Evolutionary conservation across 2,329 filamentous ascomycete species (phyloP).

Genomic region (Diaporthe sp.): DNA sequence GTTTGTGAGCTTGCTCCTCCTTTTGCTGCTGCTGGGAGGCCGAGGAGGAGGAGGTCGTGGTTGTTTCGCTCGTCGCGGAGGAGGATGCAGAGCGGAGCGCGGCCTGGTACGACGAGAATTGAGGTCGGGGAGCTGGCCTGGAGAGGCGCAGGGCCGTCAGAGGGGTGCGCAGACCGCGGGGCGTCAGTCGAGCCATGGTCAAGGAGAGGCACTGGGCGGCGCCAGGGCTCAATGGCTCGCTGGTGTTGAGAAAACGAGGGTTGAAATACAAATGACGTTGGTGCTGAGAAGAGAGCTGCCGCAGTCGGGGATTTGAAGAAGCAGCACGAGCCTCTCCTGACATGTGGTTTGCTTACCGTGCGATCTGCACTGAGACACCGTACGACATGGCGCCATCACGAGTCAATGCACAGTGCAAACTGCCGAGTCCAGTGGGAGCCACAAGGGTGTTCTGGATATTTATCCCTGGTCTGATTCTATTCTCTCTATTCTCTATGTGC

Average conservation of each 20-base stretch:
- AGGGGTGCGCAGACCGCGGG: slow-evolving; percentile 47
- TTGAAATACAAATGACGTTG: slow-evolving; percentile 21
- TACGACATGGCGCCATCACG: background rate
- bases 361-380: background rate
- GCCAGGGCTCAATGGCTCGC: slow-evolving; percentile 53
- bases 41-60: slow-evolving; percentile 45
- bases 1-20: background rate
- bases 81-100: slow-evolving; percentile 46
- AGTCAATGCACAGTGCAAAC: slow-evolving; percentile 22
- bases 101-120: slow-evolving; percentile 32
- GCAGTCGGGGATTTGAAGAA: slow-evolving; percentile 6
- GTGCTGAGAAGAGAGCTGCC: background rate
- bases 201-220: slow-evolving; percentile 45
- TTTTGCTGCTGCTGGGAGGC: background rate
- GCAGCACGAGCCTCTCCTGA: slow-evolving; percentile 34
- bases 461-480: background rate
- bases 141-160: slow-evolving; percentile 44
- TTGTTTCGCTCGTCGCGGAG: slow-evolving; percentile 39
- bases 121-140: slow-evolving; percentile 38
- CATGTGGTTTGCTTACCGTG: slow-evolving; percentile 29
- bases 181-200: slow-evolving; percentile 51
- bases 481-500: background rate
- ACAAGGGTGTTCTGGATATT: background rate
- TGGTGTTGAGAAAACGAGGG: slow-evolving; percentile 36
- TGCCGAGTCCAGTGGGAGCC: too few relatives aligned